A percentile compares a stretch with the other conserved stretches of the same genome.
These are phyloP conservation scores for Trifolium subterraneum DNA, from an alignment of 306 rosid genomes.

Conservation along the genomic window DNA sequence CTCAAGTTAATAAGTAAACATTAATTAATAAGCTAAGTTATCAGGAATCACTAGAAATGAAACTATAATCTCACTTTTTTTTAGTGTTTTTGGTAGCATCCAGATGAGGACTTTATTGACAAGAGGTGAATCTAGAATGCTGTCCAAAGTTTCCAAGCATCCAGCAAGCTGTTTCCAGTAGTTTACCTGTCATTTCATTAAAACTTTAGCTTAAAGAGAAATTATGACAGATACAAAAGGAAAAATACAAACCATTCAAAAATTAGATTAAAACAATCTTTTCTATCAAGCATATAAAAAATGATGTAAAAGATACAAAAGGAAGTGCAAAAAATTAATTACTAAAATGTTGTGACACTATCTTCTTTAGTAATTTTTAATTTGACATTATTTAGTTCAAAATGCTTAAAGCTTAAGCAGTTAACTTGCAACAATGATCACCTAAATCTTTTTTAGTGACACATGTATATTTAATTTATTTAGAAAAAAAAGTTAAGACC, in stretches of 20 bases:
- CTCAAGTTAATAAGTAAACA: conserved; percentile 9
- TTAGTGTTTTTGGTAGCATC: conserved; percentile 25
- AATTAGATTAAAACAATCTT: not conserved
- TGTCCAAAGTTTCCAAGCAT: conserved; percentile 82
- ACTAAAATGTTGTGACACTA: not conserved
- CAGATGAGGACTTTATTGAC: conserved; percentile 61
- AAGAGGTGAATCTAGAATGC: conserved; percentile 70
- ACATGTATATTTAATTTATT: not conserved
- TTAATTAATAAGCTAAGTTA: not conserved
- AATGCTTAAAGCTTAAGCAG: not conserved
- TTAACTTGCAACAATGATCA: conserved; percentile 35
- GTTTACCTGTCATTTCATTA: conserved; percentile 69
- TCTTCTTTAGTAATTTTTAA: not conserved
- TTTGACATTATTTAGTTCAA: not conserved
- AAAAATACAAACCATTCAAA: not conserved
- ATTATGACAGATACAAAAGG: not conserved
- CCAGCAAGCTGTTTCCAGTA: conserved; percentile 80
- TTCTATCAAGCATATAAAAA: conserved; percentile 18
- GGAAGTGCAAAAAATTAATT: not conserved
- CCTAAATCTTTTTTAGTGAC: conserved; percentile 15
- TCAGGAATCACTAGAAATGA: conserved; percentile 18
- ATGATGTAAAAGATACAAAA: not conserved
- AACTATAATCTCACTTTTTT: conserved; percentile 49
- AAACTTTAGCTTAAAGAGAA: conserved; percentile 25
- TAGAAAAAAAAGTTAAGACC: conserved; percentile 5